Evolutionary conservation across 257 asterid genomes (phyloP).

Genomic region (Rubia yunnanensis): DNA sequence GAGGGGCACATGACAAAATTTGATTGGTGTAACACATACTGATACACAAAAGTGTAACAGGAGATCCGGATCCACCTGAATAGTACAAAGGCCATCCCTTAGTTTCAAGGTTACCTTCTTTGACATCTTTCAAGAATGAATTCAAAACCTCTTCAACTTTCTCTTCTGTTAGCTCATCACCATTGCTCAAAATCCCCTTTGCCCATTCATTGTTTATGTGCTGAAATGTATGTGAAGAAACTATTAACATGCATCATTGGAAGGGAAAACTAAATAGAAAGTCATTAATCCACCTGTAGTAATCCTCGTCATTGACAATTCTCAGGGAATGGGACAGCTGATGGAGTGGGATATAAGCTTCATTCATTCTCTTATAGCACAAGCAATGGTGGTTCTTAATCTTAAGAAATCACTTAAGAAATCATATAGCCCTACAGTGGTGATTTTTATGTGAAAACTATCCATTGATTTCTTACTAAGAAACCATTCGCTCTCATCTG

Average conservation of each 20-base stretch:
- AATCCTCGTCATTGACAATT: conserved; percentile 48
- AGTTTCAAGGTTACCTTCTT: conserved; percentile 25
- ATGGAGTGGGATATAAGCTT: conserved; percentile 41
- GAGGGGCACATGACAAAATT: too few species aligned
- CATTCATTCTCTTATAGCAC: conserved; percentile 34
- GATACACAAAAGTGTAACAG: too few species aligned
- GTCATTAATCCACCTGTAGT: conserved; percentile 36
- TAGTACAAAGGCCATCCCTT: conserved; percentile 41
- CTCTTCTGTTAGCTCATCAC: conserved; percentile 38
- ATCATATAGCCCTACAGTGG: too few species aligned
- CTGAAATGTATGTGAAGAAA: conserved; percentile 15
- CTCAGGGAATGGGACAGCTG: conserved; percentile 48
- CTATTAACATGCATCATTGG: not conserved
- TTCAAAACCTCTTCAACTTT: conserved; percentile 39
- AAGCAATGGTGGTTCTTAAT: too few species aligned
- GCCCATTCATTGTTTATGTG: conserved; percentile 31
- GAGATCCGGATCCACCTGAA: too few species aligned
- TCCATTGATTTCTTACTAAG: too few species aligned
- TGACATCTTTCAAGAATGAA: conserved; percentile 39
- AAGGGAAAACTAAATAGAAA: not conserved
- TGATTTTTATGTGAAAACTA: too few species aligned
- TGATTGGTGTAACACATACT: too few species aligned
- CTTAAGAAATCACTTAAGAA: too few species aligned
- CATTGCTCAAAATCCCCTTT: conserved; percentile 23
- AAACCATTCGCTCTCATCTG: too few species aligned